These are phyloP conservation scores for Ceratobasidium sp. DNA, from an alignment of 1,284 basidiomycete genomes.

Conservation along the genomic window DNA sequence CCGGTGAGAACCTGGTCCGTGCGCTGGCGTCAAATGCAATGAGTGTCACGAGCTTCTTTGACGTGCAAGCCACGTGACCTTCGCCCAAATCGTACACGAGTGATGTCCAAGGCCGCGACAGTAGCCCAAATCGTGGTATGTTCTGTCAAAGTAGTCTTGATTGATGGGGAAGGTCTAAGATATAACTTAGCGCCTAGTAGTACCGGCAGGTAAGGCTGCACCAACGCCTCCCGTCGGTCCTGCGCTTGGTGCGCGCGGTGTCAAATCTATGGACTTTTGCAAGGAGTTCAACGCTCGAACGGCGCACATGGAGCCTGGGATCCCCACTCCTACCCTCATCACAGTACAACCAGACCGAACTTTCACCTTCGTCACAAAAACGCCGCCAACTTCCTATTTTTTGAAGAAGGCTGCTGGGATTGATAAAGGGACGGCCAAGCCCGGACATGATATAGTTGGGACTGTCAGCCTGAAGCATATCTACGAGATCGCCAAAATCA, in stretches of 20 bases:
- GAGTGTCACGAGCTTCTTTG: conserved; percentile 12
- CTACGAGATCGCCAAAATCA: conserved; percentile 99
- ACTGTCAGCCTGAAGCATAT: conserved; percentile 95
- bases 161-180: neutral
- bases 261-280: conserved; percentile 99
- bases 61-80: conserved; percentile 7
- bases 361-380: conserved; percentile 92
- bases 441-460: conserved; percentile 79
- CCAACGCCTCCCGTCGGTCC: conserved; percentile 97
- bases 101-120: conserved; percentile 69
- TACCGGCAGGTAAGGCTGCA: conserved; percentile 94
- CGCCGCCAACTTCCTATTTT: conserved; percentile 92
- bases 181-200: conserved; percentile 76
- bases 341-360: conserved; percentile 94
- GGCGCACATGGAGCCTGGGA: conserved; percentile 85
- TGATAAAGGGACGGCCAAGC: conserved; percentile 86
- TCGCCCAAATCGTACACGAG: neutral
- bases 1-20: conserved; percentile 2
- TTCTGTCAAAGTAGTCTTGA: conserved; percentile 47
- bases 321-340: conserved; percentile 91
- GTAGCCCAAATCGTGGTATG: conserved; percentile 73
- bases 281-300: conserved; percentile 96
- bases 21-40: neutral
- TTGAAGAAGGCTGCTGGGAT: conserved; percentile 92
- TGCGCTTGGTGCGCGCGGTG: conserved; percentile 95